Evolutionary conservation across 139 green algal genomes (phyloP).

Genomic region (Micractinium sp.): DNA sequence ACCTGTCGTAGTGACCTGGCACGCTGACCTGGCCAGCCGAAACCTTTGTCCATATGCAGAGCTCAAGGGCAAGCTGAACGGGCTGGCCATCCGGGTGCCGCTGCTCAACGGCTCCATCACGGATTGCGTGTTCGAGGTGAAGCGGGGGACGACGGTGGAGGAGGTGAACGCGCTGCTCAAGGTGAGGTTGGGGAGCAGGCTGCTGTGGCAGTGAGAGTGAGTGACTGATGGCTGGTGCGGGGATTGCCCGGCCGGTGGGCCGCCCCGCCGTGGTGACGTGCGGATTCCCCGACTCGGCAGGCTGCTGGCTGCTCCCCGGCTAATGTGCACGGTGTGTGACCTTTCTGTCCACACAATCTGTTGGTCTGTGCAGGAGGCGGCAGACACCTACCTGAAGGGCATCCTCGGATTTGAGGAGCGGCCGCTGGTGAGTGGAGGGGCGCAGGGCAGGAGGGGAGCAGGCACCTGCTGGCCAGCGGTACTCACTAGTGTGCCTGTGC

Average conservation of each 20-base stretch:
- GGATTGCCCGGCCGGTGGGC: too few relatives aligned
- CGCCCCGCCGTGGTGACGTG: not conserved
- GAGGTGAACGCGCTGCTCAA: constrained; percentile 86
- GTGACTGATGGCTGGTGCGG: too few relatives aligned
- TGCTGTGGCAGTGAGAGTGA: not conserved
- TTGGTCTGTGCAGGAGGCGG: constrained; percentile 58
- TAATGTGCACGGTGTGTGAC: too few relatives aligned
- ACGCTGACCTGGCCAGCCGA: not conserved
- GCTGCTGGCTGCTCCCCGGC: too few relatives aligned
- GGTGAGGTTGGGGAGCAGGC: constrained; percentile 38
- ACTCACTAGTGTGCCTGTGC: not conserved
- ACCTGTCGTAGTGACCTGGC: not conserved
- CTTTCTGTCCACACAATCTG: not conserved
- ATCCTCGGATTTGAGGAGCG: constrained; percentile 82
- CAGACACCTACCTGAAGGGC: constrained; percentile 69
- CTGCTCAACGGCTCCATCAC: constrained; percentile 88
- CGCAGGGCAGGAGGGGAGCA: too few relatives aligned
- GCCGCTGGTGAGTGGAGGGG: constrained; percentile 60
- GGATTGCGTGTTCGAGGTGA: constrained; percentile 78
- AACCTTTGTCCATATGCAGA: constrained; percentile 39
- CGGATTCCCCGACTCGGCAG: not conserved
- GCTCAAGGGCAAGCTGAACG: constrained; percentile 92
- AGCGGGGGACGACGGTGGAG: constrained; percentile 65
- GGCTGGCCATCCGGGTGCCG: constrained; percentile 85
- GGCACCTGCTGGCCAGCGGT: too few relatives aligned